These are phyloP conservation scores for Arachis hypogaea DNA, from an alignment of 306 rosid genomes.

Conservation along the genomic window DNA sequence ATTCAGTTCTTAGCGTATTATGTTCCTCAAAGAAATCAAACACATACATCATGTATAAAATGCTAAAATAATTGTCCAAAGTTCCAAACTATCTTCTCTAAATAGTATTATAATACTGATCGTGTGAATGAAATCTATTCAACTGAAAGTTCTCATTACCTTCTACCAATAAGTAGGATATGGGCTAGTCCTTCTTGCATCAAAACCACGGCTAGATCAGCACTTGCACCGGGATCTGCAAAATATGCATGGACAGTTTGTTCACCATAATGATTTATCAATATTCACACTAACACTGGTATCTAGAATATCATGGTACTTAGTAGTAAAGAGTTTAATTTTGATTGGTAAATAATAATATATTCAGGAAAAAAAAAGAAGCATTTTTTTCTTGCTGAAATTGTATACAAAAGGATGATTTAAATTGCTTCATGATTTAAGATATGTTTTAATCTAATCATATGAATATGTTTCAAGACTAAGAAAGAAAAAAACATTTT, in stretches of 20 bases:
- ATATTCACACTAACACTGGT: constrained; percentile 16
- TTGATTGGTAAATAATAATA: background rate
- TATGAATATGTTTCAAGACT: background rate
- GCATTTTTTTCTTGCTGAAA: background rate
- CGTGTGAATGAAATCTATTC: background rate
- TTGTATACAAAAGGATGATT: background rate
- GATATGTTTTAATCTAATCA: background rate
- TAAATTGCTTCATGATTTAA: constrained; percentile 28
- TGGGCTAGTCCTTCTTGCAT: constrained; percentile 99
- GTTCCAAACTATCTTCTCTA: constrained; percentile 18
- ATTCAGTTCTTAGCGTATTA: constrained; percentile 17
- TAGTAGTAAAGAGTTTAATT: background rate
- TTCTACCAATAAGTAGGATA: constrained; percentile 86
- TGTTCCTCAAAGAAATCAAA: constrained; percentile 31
- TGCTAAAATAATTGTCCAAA: constrained; percentile 4
- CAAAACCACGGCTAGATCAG: constrained; percentile 93
- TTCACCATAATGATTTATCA: constrained; percentile 14
- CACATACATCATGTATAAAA: constrained; percentile 3
- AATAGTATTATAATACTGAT: background rate
- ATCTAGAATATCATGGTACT: constrained; percentile 11
- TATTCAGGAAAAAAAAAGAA: constrained; percentile 7
- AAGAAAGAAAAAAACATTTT: no score
- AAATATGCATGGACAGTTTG: constrained; percentile 33
- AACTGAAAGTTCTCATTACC: constrained; percentile 49
- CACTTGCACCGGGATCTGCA: constrained; percentile 94